Percentiles rank a stretch among this genome's conserved stretches.
phyloP scores from a whole-genome alignment of 768 basidiomycete species.

The Termitomyces heimii region DNA sequence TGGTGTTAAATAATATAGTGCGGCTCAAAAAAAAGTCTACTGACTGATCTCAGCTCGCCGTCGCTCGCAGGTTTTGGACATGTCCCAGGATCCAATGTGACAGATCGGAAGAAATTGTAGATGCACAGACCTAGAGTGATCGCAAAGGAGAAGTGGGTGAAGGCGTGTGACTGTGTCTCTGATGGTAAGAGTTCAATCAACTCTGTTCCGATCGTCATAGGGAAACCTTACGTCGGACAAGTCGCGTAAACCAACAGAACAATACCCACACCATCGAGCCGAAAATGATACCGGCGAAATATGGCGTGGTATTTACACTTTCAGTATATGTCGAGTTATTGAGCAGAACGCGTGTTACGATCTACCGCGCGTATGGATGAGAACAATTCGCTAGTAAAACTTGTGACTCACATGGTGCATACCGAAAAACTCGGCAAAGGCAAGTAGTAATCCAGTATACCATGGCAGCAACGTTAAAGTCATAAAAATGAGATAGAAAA shows the following conservation, averaged over 20 bases:
- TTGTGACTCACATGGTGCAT: conserved; percentile 84
- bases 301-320: conserved; percentile 80
- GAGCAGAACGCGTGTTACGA: conserved; percentile 81
- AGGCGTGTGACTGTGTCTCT: conserved; percentile 76
- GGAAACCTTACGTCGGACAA: conserved; percentile 56
- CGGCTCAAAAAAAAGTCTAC: conserved; percentile 19
- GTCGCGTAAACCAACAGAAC: conserved; percentile 74
- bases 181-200: neutral
- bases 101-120: conserved; percentile 89
- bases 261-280: conserved; percentile 85
- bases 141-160: conserved; percentile 74
- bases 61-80: conserved; percentile 80
- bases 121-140: conserved; percentile 63
- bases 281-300: conserved; percentile 88
- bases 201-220: conserved; percentile 19
- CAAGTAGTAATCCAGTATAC: conserved; percentile 83
- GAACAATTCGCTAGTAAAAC: conserved; percentile 6
- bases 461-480: conserved; percentile 82
- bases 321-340: conserved; percentile 81
- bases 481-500: conserved; percentile 79
- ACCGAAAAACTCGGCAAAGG: conserved; percentile 81
- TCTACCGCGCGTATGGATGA: conserved; percentile 29
- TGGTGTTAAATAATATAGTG: neutral
- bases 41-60: conserved; percentile 80
- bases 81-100: conserved; percentile 84